phyloP scores from a whole-genome alignment of 2,329 filamentous ascomycete species.

The Cordyceps cateniannulata region DNA sequence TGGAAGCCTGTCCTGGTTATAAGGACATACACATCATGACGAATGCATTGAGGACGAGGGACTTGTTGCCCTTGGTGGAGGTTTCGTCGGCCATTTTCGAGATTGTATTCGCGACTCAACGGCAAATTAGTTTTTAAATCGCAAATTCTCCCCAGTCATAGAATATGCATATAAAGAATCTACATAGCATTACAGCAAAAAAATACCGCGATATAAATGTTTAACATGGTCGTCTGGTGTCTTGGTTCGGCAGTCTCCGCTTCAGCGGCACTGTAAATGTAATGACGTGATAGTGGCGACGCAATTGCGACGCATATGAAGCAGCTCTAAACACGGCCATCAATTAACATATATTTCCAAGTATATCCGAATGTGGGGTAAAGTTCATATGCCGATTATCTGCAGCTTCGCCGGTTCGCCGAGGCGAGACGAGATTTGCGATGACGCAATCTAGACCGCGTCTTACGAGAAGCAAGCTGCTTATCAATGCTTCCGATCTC shows the following conservation, averaged over 20 bases:
- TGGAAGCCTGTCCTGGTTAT: background rate
- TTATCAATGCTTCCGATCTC: background rate
- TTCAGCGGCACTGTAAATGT: background rate
- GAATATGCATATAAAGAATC: background rate
- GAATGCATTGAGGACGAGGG: constrained; percentile 37
- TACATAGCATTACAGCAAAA: background rate
- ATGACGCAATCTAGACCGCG: background rate
- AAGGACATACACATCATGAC: constrained; percentile 26
- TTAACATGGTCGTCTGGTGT: constrained; percentile 1
- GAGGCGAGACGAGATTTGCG: background rate
- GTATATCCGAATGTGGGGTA: background rate
- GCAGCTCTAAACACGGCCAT: background rate
- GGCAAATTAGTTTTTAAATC: background rate
- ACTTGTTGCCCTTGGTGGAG: constrained; percentile 15
- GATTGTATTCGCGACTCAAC: background rate
- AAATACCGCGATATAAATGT: background rate
- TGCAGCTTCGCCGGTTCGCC: background rate
- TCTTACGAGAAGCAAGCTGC: background rate
- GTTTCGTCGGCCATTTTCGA: background rate
- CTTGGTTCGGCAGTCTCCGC: background rate
- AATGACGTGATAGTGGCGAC: constrained; percentile 9
- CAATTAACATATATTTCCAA: background rate
- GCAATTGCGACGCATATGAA: background rate
- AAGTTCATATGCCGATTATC: background rate
- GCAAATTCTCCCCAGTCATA: background rate